These are phyloP conservation scores for Candida fluviatilis DNA, from an alignment of 805 yeast genomes.

Conservation along the genomic window DNA sequence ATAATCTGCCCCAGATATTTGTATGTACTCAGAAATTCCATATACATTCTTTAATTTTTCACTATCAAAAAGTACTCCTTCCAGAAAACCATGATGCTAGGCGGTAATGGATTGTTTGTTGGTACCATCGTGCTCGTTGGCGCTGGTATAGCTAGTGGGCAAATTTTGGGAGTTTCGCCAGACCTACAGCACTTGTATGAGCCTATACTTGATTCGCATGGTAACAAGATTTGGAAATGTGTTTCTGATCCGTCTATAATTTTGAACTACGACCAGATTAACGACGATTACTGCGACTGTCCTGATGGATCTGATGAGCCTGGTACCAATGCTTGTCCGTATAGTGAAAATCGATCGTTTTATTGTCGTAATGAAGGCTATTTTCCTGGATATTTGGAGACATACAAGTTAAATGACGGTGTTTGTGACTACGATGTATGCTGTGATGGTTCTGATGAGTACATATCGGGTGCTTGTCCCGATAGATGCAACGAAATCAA, in stretches of 20 bases:
- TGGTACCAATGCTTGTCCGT: conserved; percentile 80
- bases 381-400: conserved; percentile 56
- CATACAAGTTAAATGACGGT: conserved; percentile 78
- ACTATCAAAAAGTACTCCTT: not conserved
- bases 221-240: conserved; percentile 55
- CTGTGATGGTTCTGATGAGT: conserved; percentile 94
- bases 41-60: too few species aligned
- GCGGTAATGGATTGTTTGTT: not conserved
- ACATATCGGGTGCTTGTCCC: conserved; percentile 44
- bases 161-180: conserved; percentile 34
- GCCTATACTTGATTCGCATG: conserved; percentile 44
- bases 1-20: too few species aligned
- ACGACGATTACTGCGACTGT: conserved; percentile 92
- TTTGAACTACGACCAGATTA: conserved; percentile 58
- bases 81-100: not conserved
- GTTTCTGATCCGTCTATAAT: conserved; percentile 60
- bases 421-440: conserved; percentile 85
- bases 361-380: conserved; percentile 79
- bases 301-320: conserved; percentile 98
- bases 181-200: conserved; percentile 41
- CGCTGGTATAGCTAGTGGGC: not conserved
- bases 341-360: conserved; percentile 34
- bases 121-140: not conserved
- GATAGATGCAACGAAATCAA: conserved; percentile 52
- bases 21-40: too few species aligned